A percentile compares a stretch with the other conserved stretches of the same genome.
phyloP scores from a whole-genome alignment of 1,284 basidiomycete species.

The Irpex rosettiformis region DNA sequence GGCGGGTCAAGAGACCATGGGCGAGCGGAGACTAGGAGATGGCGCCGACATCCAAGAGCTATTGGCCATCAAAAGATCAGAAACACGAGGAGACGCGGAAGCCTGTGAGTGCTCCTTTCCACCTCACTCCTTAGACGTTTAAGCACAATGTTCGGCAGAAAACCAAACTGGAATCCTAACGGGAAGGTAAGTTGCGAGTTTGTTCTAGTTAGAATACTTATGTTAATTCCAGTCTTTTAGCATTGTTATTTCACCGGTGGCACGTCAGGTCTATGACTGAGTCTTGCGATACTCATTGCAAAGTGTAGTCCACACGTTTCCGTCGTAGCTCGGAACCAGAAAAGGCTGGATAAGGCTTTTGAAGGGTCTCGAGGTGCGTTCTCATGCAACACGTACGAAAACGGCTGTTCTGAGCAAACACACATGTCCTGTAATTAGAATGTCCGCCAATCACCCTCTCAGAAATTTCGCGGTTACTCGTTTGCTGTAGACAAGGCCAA shows the following conservation, averaged over 20 bases:
- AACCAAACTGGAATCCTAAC: conserved; percentile 15
- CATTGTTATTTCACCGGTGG: conserved; percentile 81
- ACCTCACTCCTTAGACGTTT: too few species aligned
- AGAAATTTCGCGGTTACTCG: conserved; percentile 59
- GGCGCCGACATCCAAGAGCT: too few species aligned
- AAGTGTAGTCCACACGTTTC: conserved; percentile 74
- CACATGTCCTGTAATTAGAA: too few species aligned
- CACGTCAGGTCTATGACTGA: conserved; percentile 74
- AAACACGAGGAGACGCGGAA: too few species aligned
- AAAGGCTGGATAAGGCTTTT: conserved; percentile 57
- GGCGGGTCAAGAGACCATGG: conserved; percentile 30
- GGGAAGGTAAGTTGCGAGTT: conserved; percentile 14
- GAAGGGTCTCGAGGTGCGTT: conserved; percentile 57
- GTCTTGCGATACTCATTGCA: conserved; percentile 65
- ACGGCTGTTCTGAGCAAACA: too few species aligned
- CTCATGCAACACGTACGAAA: neutral
- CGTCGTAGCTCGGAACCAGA: conserved; percentile 71
- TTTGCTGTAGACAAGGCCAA: conserved; percentile 51
- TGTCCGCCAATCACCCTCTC: conserved; percentile 45
- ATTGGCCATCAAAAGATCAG: too few species aligned
- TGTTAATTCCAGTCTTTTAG: too few species aligned
- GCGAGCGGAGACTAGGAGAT: conserved; percentile 36
- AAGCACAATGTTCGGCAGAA: conserved; percentile 10
- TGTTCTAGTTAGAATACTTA: neutral
- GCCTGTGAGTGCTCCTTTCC: too few species aligned